Conservation (phyloP, 2,329 filamentous ascomycete species). For the Proliferodiscus dingleyae region DNA sequence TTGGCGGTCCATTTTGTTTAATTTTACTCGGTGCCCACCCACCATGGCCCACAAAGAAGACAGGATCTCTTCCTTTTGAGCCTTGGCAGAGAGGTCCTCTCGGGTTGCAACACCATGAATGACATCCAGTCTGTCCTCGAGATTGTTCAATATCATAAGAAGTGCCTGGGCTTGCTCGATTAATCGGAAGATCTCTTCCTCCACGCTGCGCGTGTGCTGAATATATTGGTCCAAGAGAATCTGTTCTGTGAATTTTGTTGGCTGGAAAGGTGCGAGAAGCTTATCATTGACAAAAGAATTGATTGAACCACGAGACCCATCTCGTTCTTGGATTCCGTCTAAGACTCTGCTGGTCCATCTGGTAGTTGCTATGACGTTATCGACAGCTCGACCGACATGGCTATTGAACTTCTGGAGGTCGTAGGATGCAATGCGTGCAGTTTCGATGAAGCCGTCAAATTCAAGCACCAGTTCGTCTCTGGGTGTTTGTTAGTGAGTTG, state of each 20-base stretch:
- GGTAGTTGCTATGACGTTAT: conserved; percentile 70
- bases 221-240: conserved; percentile 70
- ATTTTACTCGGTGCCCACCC: conserved; percentile 59
- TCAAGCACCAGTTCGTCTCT: conserved; percentile 69
- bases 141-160: conserved; percentile 57
- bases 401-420: conserved; percentile 73
- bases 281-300: conserved; percentile 40
- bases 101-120: conserved; percentile 66
- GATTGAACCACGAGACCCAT: conserved; percentile 31
- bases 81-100: conserved; percentile 54
- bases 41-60: conserved; percentile 69
- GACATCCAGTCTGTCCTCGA: conserved; percentile 63
- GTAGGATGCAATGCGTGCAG: conserved; percentile 57
- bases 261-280: conserved; percentile 57
- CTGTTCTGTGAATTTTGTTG: conserved; percentile 53
- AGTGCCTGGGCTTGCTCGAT: conserved; percentile 68
- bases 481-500: neutral
- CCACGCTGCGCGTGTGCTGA: conserved; percentile 63
- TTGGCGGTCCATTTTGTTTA: conserved; percentile 58
- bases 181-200: conserved; percentile 62
- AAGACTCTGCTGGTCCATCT: conserved; percentile 61
- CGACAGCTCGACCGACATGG: conserved; percentile 67
- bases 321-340: conserved; percentile 28
- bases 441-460: conserved; percentile 71
- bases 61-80: conserved; percentile 60